Evolutionary conservation across 257 asterid genomes (phyloP), one percentile per base, ranked within the genome.

Genomic region (Leonotis leonurus): DNA sequence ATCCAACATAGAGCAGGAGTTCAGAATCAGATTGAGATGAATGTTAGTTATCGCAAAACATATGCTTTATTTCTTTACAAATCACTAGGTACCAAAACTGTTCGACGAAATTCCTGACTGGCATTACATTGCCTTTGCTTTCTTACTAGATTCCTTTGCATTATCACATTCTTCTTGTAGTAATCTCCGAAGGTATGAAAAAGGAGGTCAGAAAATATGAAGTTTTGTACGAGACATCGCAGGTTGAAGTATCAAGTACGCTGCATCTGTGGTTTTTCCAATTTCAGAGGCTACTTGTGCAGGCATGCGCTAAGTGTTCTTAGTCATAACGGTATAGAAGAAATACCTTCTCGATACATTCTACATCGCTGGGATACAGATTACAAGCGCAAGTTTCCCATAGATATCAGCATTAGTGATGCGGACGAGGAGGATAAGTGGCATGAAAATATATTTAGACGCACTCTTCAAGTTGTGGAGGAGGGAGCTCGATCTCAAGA

Each of bases 301-400:
- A 66, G 88, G 75, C 91, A 79, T 43, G 88, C 86, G 0, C 56
- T 81, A 59, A 73, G 75, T 62, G 91, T 81, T 65, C 82, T 84
- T 12, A 79, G 66, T 43, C 80, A 81, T 35, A 78, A 79, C 46
- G 88, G 86, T 3, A 59, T 81, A 2, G 83, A 77, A 75, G 84
- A 77, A 70, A 69, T 81, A 63, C 88, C 88, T 52, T 63, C 71
- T 1, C 81, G 75, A 54, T 79, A 79, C 70, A 79, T 84, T 58
- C 76, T 81, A 18, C 73, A 58, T 0, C 86, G 80, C 12, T 84
- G 91, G 91, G 51, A 49, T 49, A 74, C 72, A 65, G 78, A 73
- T 45, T 81, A 72, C 50, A 83, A 72, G 71, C 51, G 64, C 14
- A 70, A 63, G 51, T 64, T 70, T 65, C 52, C 36, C 16, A 26